Evolutionary conservation across 768 basidiomycete species (phyloP), one percentile per base, ranked within the genome.

Genomic region (Mycena vulgaris): DNA sequence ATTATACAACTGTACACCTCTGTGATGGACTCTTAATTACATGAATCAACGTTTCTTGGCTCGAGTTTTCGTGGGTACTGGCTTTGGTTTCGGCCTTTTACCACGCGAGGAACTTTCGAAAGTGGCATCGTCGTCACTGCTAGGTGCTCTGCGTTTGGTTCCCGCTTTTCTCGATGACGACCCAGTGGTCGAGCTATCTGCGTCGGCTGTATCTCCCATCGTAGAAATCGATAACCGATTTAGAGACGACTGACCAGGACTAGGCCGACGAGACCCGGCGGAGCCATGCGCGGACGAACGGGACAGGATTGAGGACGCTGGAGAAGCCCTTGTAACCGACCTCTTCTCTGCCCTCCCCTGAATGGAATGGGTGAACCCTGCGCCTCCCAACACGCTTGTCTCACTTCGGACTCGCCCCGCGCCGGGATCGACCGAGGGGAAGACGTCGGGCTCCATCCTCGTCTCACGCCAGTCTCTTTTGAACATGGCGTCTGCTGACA

Each of bases 381-480:
- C 27, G 25, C 58, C 63, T 69, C 49, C 74, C 65, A 49, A 52
- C 51, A n/a, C 78, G 78, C 28, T 78, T 72, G 37, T 76, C 75
- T 40, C 63, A 30, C 66, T 51, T 68, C 61, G 35, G 51, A 63
- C 52, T 51, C 71, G 51, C 19, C 61, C 68, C 56, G 52, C 28
- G 47, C 28, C 66, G 19, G 60, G 70, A 28, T 69, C 64, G 25
- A 77, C 60, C 28, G 72, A 68, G 51, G 71, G 25, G 16, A 81
- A 82, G 27, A 76, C 75, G 33, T 86, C 84, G 51, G 83, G 75
- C 27, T 83, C 79, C 66, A 90, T 75, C 59, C 93, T 84, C 4
- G 90, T 89, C 79, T 94, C 93, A 55, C 92, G 84, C 92, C 93
- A 95, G 77, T 95, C 94, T 30, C 93, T 85, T 65, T 86, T 84